These are phyloP conservation scores for Carallia brachiata DNA, from an alignment of 345 rosid species.

Conservation along the genomic window DNA sequence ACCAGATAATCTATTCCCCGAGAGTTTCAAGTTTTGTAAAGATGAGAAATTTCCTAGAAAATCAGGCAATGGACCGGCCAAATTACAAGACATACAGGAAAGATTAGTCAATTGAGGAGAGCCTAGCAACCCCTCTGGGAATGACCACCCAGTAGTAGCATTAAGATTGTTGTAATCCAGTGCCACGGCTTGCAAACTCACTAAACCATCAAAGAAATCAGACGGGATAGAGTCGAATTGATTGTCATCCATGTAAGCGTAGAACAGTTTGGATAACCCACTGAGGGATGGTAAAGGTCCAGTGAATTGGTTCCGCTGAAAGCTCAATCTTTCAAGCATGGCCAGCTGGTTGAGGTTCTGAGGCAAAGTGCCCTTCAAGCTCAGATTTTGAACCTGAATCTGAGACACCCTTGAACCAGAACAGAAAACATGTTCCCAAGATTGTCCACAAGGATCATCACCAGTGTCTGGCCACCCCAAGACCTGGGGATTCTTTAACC, in stretches of 20 bases:
- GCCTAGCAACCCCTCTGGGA: constrained; percentile 44
- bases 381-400: constrained; percentile 58
- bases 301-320: constrained; percentile 58
- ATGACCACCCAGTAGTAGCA: constrained; percentile 58
- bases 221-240: constrained; percentile 57
- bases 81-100: constrained; percentile 63
- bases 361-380: constrained; percentile 66
- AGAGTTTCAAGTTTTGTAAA: constrained; percentile 48
- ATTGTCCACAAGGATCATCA: constrained; percentile 65
- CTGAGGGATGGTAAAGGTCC: constrained; percentile 59
- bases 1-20: constrained; percentile 52
- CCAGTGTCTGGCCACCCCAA: constrained; percentile 63
- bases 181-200: constrained; percentile 47
- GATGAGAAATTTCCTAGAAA: constrained; percentile 57
- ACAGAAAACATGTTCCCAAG: constrained; percentile 61
- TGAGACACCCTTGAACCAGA: constrained; percentile 46
- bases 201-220: constrained; percentile 56
- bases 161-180: constrained; percentile 60
- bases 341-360: constrained; percentile 51
- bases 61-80: constrained; percentile 63
- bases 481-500: constrained; percentile 62
- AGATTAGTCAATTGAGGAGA: constrained; percentile 57
- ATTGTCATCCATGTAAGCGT: constrained; percentile 57
- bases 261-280: constrained; percentile 48
- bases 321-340: constrained; percentile 51